phyloP scores from a whole-genome alignment of 1,284 basidiomycete genomes.

The Ceratobasidium sp. region DNA sequence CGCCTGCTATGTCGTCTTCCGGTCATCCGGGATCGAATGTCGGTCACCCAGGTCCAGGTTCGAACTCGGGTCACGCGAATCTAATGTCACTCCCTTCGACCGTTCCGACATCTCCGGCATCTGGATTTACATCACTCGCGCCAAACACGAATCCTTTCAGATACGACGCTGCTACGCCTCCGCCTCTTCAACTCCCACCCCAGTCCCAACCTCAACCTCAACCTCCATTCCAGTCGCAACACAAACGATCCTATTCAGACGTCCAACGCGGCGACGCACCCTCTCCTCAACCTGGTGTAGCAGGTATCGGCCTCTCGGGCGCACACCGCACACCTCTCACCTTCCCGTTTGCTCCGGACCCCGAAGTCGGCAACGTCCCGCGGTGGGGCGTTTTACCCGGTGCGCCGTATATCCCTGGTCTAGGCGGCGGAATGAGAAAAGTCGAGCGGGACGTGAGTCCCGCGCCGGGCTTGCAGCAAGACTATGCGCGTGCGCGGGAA shows the following conservation, averaged over 20 bases:
- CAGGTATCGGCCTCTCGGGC: constrained; percentile 20
- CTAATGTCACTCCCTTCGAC: constrained; percentile 15
- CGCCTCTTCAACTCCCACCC: background rate
- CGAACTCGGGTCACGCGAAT: constrained; percentile 3
- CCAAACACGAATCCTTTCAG: constrained; percentile 32
- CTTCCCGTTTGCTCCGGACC: constrained; percentile 16
- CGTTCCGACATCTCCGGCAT: constrained; percentile 28
- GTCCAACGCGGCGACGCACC: constrained; percentile 23
- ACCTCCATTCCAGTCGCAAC: background rate
- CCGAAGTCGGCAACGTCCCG: background rate
- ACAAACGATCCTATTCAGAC: constrained; percentile 30
- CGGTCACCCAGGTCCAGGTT: background rate
- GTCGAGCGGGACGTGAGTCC: constrained; percentile 31
- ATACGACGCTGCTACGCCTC: constrained; percentile 19
- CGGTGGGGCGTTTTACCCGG: constrained; percentile 22
- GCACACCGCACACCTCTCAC: constrained; percentile 14
- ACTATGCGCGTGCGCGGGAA: constrained; percentile 28
- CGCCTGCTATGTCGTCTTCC: background rate
- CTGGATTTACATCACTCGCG: constrained; percentile 37
- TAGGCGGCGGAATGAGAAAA: background rate
- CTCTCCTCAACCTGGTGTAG: background rate
- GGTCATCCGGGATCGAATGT: background rate
- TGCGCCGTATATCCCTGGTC: constrained; percentile 30
- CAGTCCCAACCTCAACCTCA: background rate
- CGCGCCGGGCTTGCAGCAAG: constrained; percentile 31